These are phyloP conservation scores for Ceriops decandra DNA, from an alignment of 345 rosid genomes.

Conservation along the genomic window DNA sequence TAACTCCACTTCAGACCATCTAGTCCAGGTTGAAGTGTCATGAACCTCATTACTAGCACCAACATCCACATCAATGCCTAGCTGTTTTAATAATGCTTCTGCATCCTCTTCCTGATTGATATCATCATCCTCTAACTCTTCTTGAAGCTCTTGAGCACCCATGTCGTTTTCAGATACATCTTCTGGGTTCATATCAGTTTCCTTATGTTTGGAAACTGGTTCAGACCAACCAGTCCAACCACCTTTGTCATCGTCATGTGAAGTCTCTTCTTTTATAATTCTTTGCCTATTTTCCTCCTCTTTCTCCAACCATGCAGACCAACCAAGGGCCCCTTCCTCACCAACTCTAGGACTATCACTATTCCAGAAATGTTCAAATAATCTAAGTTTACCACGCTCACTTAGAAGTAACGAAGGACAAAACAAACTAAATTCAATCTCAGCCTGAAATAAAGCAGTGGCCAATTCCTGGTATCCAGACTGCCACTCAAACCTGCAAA, in stretches of 20 bases:
- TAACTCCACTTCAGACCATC: slow-evolving; percentile 83
- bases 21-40: slow-evolving; percentile 76
- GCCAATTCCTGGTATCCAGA: slow-evolving; percentile 87
- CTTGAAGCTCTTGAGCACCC: slow-evolving; percentile 33
- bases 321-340: slow-evolving; percentile 90
- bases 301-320: slow-evolving; percentile 88
- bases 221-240: slow-evolving; percentile 99
- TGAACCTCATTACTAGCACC: slow-evolving; percentile 60
- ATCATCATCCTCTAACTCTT: slow-evolving; percentile 49
- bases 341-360: slow-evolving; percentile 83
- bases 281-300: slow-evolving; percentile 89
- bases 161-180: slow-evolving; percentile 26
- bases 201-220: slow-evolving; percentile 45
- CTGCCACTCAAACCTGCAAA: slow-evolving; percentile 97
- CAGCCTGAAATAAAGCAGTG: slow-evolving; percentile 88
- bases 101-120: slow-evolving; percentile 69
- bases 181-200: slow-evolving; percentile 34
- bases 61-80: slow-evolving; percentile 72
- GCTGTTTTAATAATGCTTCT: slow-evolving; percentile 71
- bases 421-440: slow-evolving; percentile 83
- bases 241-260: slow-evolving; percentile 57
- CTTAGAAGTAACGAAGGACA: slow-evolving; percentile 67
- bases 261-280: slow-evolving; percentile 53
- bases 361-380: slow-evolving; percentile 95
- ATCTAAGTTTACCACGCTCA: slow-evolving; percentile 74